Base-by-base conservation (phyloP, 2,329 filamentous ascomycete species). In the Davidsoniella australis region DNA sequence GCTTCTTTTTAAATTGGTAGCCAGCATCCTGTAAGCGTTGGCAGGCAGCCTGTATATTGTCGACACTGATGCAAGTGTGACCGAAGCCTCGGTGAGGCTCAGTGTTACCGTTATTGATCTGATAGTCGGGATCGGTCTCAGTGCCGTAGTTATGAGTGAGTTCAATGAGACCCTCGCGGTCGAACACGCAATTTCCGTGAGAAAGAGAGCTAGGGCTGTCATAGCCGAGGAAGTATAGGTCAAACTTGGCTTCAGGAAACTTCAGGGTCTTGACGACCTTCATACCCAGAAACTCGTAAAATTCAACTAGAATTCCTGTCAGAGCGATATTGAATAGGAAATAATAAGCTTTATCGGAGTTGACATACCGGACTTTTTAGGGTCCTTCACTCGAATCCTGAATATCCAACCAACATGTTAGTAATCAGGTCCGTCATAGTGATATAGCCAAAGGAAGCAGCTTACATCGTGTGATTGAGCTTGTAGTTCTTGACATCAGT, bases 371-470 rank as follows among this genome's bases (percentile, higher is more conserved):
- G 82, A 86, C 61, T 72, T 76, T 66, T 88, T 81, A 9, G 89
- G 89, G 67, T 98, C 87, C 67, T 96, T 96, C 61, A 96, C 83
- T 64, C 89, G 82, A 62, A 94, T 72, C 85, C 85, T 91, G 55
- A 7, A 4, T 24, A 47, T 10, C 10, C 26, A 43, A 17, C 33
- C 18, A 46, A 6, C 18, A 42, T 10, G 14, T 42, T 20, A 42
- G 17, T 42, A 42, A 42, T 17, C 18, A 18, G 18, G n/a, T 42
- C 18, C 9, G 24, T 42, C 41, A 18, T 24, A 20, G n/a, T 2
- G 26, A 7, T 26, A 23, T 12, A n/a, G 26, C 2, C 5, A 38
- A 10, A 47, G 14, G 29, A 2, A 36, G 26, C 5, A 17, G 47
- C 72, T 61, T 61, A 78, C 89, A 96, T 96, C 51, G 84, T 83